Evolutionary conservation across 108 stramenopile species (phyloP).

Genomic region (Discostella pseudostelligera): DNA sequence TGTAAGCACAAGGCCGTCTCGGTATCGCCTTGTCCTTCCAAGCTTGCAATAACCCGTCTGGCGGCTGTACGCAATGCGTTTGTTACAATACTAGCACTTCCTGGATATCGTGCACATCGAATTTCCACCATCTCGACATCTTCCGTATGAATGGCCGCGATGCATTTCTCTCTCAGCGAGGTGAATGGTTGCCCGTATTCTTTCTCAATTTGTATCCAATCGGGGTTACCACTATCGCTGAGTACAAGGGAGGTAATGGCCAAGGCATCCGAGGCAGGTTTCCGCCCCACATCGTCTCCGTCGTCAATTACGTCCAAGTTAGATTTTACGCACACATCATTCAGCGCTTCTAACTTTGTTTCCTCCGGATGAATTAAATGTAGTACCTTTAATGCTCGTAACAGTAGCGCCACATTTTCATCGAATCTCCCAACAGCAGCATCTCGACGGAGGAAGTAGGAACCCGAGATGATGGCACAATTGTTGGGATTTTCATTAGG

Average conservation of each 20-base stretch:
- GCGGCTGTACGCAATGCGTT: slow-evolving; percentile 28
- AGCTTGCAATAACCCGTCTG: neutral
- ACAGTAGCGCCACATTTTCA: slow-evolving; percentile 2
- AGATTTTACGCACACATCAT: slow-evolving; percentile 39
- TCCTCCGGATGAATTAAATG: slow-evolving; percentile 16
- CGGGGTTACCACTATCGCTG: neutral
- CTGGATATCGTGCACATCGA: slow-evolving; percentile 47
- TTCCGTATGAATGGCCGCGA: slow-evolving; percentile 30
- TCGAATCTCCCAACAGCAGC: slow-evolving; percentile 4
- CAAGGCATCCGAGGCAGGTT: slow-evolving; percentile 45
- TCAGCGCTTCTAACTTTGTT: slow-evolving; percentile 10
- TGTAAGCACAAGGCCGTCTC: slow-evolving; percentile 6
- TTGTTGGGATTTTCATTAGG: slow-evolving; percentile 83
- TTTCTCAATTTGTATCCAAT: slow-evolving; percentile 1
- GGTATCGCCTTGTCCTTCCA: slow-evolving; percentile 1
- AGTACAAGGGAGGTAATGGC: slow-evolving; percentile 25
- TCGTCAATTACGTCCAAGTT: slow-evolving; percentile 38
- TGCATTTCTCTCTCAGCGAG: slow-evolving; percentile 20
- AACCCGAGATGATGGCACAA: slow-evolving; percentile 58
- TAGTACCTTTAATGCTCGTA: slow-evolving; percentile 32
- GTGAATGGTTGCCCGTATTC: slow-evolving; percentile 5
- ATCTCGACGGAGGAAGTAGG: slow-evolving; percentile 8
- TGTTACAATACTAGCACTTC: slow-evolving; percentile 19
- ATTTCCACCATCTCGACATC: slow-evolving; percentile 31
- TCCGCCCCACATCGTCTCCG: slow-evolving; percentile 23